Evolutionary conservation across 805 yeast species (phyloP), one percentile per base, ranked within the genome.

Genomic region (Wickerhamiella cacticola): DNA sequence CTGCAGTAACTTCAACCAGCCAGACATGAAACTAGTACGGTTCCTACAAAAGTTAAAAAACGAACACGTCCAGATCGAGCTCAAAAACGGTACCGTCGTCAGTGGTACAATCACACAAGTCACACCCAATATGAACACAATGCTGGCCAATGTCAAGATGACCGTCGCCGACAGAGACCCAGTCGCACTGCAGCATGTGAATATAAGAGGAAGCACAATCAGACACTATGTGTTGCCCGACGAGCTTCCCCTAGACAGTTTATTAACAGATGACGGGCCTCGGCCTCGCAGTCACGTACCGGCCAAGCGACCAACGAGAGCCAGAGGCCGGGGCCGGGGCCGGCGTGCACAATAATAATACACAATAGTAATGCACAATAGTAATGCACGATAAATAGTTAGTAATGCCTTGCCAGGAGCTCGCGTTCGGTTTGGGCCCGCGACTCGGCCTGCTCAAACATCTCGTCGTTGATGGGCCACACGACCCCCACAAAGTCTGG

Each of bases 111-210:
- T 89, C 22, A 76, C 82, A 35, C 76, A 87, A 5, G 95, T 92
- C 35, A 72, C 95, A 2, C 95, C 96, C 23, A 75, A 82, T 53
- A 88, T 88, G 97, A 88, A 88, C 64, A 78, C 88, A 40, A 78
- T 85, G 3, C 64, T 88, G 52, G 78, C 82, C 56, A 82, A 82
- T 54, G 89, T 84, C 42, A 82, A 80, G 56, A 78, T 89, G 74
- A 78, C 88, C 2, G 72, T 82, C 39, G 76, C 74, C 48, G 73
- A 79, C 59, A 77, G 83, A 48, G 83, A 78, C 48, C 82, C 94
- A 0, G 72, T 78, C 34, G 64, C 74, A 10, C 67, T 87, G 55
- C 94, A 85, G 56, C 82, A 74, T 62, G 80, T 88, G 58, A 86
- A 82, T 57, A 74, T 89, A 26, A 73, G 97, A 58, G 97, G 97